These are phyloP conservation scores for Pleurotus cornucopiae DNA, from an alignment of 768 basidiomycete genomes.

Conservation along the genomic window DNA sequence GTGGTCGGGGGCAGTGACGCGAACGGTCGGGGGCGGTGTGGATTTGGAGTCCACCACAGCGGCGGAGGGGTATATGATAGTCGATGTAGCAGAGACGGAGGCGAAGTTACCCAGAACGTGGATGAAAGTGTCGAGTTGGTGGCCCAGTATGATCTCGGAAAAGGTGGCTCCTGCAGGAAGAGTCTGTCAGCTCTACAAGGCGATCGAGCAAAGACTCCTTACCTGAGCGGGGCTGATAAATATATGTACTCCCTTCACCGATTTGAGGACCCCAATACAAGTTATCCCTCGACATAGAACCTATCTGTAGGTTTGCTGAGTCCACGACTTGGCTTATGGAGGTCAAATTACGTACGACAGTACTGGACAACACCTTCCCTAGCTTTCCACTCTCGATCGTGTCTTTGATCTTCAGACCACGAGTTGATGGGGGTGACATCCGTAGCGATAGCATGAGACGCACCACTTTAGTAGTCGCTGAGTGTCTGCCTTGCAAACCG, in stretches of 20 bases:
- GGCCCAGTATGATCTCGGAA: constrained; percentile 22
- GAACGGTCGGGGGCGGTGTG: constrained; percentile 17
- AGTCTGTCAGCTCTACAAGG: too few species aligned
- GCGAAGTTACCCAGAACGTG: constrained; percentile 26
- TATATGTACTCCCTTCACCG: constrained; percentile 10
- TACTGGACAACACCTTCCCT: constrained; percentile 24
- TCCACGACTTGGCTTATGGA: too few species aligned
- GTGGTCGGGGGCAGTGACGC: constrained; percentile 20
- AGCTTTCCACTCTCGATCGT: constrained; percentile 24
- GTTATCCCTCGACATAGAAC: constrained; percentile 5
- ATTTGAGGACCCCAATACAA: constrained; percentile 14
- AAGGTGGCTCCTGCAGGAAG: constrained; percentile 18
- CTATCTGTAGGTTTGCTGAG: neutral
- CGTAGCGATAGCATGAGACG: neutral
- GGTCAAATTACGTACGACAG: constrained; percentile 12
- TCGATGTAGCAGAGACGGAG: constrained; percentile 19
- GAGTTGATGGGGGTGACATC: neutral
- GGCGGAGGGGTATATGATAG: constrained; percentile 20
- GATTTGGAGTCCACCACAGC: constrained; percentile 19
- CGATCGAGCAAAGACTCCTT: too few species aligned
- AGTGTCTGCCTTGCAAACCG: constrained; percentile 30
- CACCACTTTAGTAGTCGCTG: constrained; percentile 25
- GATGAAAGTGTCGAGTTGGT: constrained; percentile 24
- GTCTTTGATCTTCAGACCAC: constrained; percentile 22
- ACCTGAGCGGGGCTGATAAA: neutral